Evolutionary conservation across 148 eudicot genomes (phyloP).

Genomic region (Hydrangea macrophylla): DNA sequence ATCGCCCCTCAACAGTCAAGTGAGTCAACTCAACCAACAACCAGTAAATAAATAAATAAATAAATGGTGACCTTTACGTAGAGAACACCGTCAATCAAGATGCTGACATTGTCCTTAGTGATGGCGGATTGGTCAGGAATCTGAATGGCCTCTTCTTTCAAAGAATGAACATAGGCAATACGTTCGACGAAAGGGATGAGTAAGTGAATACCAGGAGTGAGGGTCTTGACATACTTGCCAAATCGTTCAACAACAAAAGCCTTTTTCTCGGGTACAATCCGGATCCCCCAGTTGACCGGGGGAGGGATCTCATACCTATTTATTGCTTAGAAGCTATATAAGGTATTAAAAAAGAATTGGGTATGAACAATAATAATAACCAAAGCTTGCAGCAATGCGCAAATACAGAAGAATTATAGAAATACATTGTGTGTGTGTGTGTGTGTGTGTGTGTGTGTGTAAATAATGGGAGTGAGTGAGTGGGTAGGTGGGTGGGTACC

Average conservation of each 20-base stretch:
- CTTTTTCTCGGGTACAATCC: slow-evolving; percentile 83
- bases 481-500: background rate
- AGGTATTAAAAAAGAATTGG: background rate
- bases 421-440: background rate
- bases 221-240: slow-evolving; percentile 68
- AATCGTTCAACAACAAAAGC: slow-evolving; percentile 86
- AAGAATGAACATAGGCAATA: slow-evolving; percentile 80
- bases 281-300: slow-evolving; percentile 79
- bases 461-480: too few relatives aligned
- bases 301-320: slow-evolving; percentile 51
- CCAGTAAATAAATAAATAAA: background rate
- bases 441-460: background rate
- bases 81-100: slow-evolving; percentile 81
- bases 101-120: slow-evolving; percentile 87
- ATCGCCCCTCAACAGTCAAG: too few relatives aligned
- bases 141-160: slow-evolving; percentile 83
- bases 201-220: slow-evolving; percentile 78
- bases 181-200: slow-evolving; percentile 74
- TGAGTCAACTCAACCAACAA: background rate
- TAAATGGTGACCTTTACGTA: slow-evolving; percentile 62
- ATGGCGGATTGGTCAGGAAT: slow-evolving; percentile 92
- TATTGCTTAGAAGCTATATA: background rate
- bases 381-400: too few relatives aligned
- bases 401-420: background rate
- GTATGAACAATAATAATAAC: too few relatives aligned